A percentile compares a stretch with the other conserved stretches of the same genome.
Conservation (phyloP, 352 stramenopile genomes). For the Thraustochytrium sp. region DNA sequence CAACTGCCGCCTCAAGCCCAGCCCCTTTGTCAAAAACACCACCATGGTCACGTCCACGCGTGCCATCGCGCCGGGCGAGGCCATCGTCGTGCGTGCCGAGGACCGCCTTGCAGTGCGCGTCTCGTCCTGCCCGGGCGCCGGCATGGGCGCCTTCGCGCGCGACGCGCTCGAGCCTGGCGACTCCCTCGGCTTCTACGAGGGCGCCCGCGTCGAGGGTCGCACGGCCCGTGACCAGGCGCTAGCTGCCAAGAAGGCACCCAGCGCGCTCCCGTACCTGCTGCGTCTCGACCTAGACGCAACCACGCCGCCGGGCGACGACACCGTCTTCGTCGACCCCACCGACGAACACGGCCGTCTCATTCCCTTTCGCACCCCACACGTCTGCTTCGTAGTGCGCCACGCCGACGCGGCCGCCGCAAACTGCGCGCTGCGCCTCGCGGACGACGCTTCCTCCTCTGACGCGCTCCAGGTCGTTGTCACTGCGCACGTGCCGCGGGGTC, state of each 20-base stretch:
- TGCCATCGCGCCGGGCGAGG: neutral
- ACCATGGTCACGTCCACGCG: slow-evolving; percentile 12
- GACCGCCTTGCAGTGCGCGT: neutral
- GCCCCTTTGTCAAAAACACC: slow-evolving; percentile 37
- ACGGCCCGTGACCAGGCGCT: neutral
- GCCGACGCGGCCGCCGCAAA: neutral
- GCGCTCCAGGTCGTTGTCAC: neutral
- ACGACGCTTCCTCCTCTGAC: neutral
- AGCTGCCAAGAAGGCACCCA: neutral
- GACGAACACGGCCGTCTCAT: neutral
- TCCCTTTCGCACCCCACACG: neutral
- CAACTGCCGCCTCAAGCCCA: slow-evolving; percentile 39
- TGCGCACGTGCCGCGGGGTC: neutral
- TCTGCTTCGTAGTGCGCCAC: neutral
- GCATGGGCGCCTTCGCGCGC: slow-evolving; percentile 22
- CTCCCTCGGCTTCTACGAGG: neutral
- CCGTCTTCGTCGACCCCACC: neutral
- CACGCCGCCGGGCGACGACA: too few relatives aligned
- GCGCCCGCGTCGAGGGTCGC: neutral
- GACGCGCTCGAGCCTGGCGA: neutral
- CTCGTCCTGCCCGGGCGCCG: neutral
- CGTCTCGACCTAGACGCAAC: too few relatives aligned
- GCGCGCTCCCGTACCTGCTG: neutral
- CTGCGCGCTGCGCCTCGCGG: neutral
- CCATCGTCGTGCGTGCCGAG: slow-evolving; percentile 11